phyloP scores from a whole-genome alignment of 192 early-diverging fungal species.

The Coemansia pectinata region DNA sequence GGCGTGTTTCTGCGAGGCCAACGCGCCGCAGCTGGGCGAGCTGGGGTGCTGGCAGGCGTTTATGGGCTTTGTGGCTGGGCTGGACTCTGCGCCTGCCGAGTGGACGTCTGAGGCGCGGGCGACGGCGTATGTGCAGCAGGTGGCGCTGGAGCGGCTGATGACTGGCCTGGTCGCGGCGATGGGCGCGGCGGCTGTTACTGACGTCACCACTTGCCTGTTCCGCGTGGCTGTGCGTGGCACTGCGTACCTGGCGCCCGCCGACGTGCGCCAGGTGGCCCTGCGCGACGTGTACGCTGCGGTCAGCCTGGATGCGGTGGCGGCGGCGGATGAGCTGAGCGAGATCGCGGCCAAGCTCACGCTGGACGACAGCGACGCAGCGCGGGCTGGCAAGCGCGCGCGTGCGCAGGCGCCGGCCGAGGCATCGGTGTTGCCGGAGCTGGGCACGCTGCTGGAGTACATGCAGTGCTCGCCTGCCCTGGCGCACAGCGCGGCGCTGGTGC shows the following conservation, averaged over 20 bases:
- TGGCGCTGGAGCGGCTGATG: constrained; percentile 36
- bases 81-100: not conserved
- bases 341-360: constrained; percentile 21
- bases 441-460: constrained; percentile 74
- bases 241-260: constrained; percentile 18
- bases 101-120: constrained; percentile 11
- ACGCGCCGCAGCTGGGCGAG: constrained; percentile 14
- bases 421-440: constrained; percentile 54
- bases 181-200: not conserved
- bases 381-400: constrained; percentile 28
- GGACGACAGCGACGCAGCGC: constrained; percentile 20
- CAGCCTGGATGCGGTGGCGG: constrained; percentile 30
- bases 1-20: constrained; percentile 24
- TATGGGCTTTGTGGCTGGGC: constrained; percentile 21
- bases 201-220: constrained; percentile 30
- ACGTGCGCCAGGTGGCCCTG: constrained; percentile 16
- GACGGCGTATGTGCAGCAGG: constrained; percentile 38
- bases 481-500: constrained; percentile 58
- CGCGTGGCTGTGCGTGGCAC: constrained; percentile 26
- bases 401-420: constrained; percentile 17
- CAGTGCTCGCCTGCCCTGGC: constrained; percentile 62
- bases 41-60: constrained; percentile 24
- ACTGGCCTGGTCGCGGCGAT: constrained; percentile 22
- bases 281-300: constrained; percentile 28
- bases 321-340: constrained; percentile 22